A percentile compares a stretch with the other conserved stretches of the same genome.
Conservation (phyloP, 768 basidiomycete species). For the Panaeolus cyanescens region DNA sequence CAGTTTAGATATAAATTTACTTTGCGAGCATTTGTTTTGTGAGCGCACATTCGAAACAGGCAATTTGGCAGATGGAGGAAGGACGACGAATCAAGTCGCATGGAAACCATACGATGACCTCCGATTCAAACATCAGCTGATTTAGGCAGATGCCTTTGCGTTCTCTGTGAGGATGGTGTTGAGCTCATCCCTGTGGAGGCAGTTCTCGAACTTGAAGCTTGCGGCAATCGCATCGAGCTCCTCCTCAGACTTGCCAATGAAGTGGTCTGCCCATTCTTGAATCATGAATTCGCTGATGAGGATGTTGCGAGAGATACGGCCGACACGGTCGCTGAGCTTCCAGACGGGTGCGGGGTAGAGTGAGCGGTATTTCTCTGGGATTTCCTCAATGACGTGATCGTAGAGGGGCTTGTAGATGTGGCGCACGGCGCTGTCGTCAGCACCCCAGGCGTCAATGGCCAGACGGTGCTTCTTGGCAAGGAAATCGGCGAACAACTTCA, state of each 20-base stretch:
- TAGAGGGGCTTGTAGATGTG: conserved; percentile 66
- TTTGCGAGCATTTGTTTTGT: neutral
- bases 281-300: conserved; percentile 72
- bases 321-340: conserved; percentile 57
- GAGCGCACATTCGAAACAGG: neutral
- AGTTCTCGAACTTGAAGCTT: conserved; percentile 73
- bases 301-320: conserved; percentile 64
- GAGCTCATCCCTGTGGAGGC: conserved; percentile 66
- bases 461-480: conserved; percentile 78
- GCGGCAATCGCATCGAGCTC: conserved; percentile 76
- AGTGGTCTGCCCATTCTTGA: conserved; percentile 74
- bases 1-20: neutral
- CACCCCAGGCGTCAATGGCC: conserved; percentile 79
- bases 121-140: neutral
- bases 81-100: neutral
- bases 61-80: neutral
- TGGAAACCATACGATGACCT: neutral
- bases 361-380: conserved; percentile 49
- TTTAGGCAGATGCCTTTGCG: conserved; percentile 25
- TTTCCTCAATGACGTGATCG: conserved; percentile 59
- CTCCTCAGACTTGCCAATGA: conserved; percentile 53
- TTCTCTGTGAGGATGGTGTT: conserved; percentile 54
- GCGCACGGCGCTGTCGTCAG: conserved; percentile 58
- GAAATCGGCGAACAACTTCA: conserved; percentile 67
- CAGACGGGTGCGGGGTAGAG: conserved; percentile 68